Conservation (phyloP, 2,329 filamentous ascomycete genomes). For the Neofusicoccum parvum region DNA sequence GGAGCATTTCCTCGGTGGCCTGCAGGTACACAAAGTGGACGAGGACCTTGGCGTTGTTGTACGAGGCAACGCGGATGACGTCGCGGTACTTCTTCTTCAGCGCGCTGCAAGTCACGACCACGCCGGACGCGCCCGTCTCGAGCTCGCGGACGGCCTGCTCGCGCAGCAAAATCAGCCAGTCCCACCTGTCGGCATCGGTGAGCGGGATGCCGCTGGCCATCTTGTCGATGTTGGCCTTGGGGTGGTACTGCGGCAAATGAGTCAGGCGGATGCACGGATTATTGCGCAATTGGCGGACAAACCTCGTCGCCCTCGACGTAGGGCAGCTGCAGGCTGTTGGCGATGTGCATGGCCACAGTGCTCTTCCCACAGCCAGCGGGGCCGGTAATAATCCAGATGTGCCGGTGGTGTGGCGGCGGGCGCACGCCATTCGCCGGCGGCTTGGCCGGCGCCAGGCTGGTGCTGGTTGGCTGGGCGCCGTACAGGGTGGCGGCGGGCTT, state of each 20-base stretch:
- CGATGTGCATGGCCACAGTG: conserved; percentile 51
- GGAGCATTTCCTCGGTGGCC: conserved; percentile 72
- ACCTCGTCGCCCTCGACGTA: conserved; percentile 58
- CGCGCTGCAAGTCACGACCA: conserved; percentile 95
- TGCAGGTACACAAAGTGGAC: conserved; percentile 92
- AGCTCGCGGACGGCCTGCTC: conserved; percentile 46
- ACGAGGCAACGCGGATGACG: conserved; percentile 52
- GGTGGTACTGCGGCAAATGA: conserved; percentile 47
- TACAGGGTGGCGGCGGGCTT: conserved; percentile 16
- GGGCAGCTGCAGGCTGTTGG: conserved; percentile 44
- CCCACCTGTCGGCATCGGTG: conserved; percentile 93
- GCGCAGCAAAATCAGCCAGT: conserved; percentile 72
- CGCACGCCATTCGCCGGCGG: conserved; percentile 12
- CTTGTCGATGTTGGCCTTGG: conserved; percentile 66
- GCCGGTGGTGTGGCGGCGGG: conserved; percentile 42
- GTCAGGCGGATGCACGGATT: conserved; percentile 5
- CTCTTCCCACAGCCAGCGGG: conserved; percentile 59
- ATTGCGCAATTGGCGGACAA: conserved; percentile 27
- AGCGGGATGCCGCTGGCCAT: conserved; percentile 84
- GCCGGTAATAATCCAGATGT: conserved; percentile 56
- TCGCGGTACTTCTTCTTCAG: conserved; percentile 97
- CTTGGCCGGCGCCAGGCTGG: conserved; percentile 14
- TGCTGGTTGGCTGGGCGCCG: conserved; percentile 19
- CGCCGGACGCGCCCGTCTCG: conserved; percentile 52
- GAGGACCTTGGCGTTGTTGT: conserved; percentile 46